Evolutionary conservation across 495 filamentous ascomycete species (phyloP).

Genomic region (Talaromyces thailandensis): DNA sequence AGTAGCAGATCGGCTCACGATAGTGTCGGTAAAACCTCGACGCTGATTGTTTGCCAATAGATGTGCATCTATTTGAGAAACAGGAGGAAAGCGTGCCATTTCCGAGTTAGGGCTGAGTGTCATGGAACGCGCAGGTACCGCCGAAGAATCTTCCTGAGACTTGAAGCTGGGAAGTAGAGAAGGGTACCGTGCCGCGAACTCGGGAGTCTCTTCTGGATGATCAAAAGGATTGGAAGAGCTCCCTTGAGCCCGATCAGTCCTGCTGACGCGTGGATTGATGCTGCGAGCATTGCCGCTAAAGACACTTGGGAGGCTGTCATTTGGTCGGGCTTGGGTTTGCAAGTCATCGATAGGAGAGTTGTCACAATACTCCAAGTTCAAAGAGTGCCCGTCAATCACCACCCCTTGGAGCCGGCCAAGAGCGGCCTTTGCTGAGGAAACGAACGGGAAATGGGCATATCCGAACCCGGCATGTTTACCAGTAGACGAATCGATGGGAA

Average conservation of each 20-base stretch:
- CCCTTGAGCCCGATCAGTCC: not conserved
- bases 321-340: not conserved
- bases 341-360: constrained; percentile 17
- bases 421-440: constrained; percentile 71
- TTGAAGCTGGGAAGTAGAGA: constrained; percentile 16
- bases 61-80: constrained; percentile 36
- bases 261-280: not conserved
- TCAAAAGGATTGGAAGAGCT: not conserved
- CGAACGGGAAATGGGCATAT: constrained; percentile 69
- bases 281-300: constrained; percentile 4
- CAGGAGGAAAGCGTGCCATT: constrained; percentile 31
- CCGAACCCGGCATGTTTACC: constrained; percentile 87
- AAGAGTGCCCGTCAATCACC: constrained; percentile 67
- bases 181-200: constrained; percentile 21
- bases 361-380: constrained; percentile 80
- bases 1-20: not conserved
- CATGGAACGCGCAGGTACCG: constrained; percentile 10
- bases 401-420: constrained; percentile 66
- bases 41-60: constrained; percentile 20
- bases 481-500: constrained; percentile 77
- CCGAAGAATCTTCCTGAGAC: not conserved
- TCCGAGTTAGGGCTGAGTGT: constrained; percentile 17
- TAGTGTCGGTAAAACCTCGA: not conserved
- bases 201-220: constrained; percentile 8
- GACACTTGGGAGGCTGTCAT: not conserved